These are phyloP conservation scores for Lagerstroemia fauriei DNA, from an alignment of 441 rosid genomes.

Conservation along the genomic window DNA sequence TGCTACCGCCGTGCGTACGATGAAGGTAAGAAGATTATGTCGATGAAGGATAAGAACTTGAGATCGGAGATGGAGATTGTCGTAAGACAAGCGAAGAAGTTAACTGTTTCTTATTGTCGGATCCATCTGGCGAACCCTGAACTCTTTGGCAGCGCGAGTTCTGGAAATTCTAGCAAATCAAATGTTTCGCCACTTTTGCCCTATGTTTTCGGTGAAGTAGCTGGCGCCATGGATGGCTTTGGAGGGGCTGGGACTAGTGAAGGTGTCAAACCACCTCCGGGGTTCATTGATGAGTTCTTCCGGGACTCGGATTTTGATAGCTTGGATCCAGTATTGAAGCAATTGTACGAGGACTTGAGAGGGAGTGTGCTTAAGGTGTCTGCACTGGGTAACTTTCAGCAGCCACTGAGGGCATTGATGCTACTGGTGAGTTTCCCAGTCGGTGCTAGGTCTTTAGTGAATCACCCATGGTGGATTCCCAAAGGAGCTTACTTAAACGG, in stretches of 20 bases:
- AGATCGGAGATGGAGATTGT: constrained; percentile 65
- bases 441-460: constrained; percentile 81
- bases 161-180: constrained; percentile 28
- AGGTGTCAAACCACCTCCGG: constrained; percentile 60
- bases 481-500: constrained; percentile 87
- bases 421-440: constrained; percentile 67
- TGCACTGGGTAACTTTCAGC: constrained; percentile 83
- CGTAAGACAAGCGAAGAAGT: constrained; percentile 63
- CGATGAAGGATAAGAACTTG: constrained; percentile 73
- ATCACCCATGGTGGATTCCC: constrained; percentile 95
- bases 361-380: constrained; percentile 75
- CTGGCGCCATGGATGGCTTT: constrained; percentile 55
- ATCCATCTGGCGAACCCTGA: constrained; percentile 80
- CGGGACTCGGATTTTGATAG: constrained; percentile 77
- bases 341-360: constrained; percentile 85
- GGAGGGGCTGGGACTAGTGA: constrained; percentile 43
- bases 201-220: constrained; percentile 61
- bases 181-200: constrained; percentile 64
- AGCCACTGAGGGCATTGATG: constrained; percentile 78
- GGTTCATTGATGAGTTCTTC: constrained; percentile 81
- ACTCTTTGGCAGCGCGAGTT: constrained; percentile 41
- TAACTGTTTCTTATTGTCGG: constrained; percentile 71
- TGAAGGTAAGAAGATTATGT: constrained; percentile 71
- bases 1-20: constrained; percentile 78
- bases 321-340: constrained; percentile 73